A percentile compares a stretch with the other conserved stretches of the same genome.
These are phyloP conservation scores for Xylariaceae sp. DNA, from an alignment of 2,329 filamentous ascomycete species.

Conservation along the genomic window DNA sequence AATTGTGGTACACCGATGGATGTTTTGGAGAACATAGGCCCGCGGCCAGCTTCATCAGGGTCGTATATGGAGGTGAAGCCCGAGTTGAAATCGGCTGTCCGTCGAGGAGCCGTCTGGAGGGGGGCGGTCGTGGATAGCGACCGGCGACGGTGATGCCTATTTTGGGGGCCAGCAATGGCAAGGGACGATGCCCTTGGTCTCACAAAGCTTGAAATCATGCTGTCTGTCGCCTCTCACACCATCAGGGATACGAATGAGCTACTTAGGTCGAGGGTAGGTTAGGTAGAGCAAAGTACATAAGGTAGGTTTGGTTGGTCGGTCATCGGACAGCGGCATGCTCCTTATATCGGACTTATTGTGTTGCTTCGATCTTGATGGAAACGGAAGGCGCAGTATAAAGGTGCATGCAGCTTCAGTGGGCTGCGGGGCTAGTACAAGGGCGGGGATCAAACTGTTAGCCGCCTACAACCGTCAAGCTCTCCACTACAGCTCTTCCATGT, in stretches of 20 bases:
- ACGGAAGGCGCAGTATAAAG: slow-evolving; percentile 1
- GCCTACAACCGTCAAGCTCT: slow-evolving; percentile 2
- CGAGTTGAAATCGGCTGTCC: slow-evolving; percentile 50
- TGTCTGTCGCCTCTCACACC: slow-evolving; percentile 12
- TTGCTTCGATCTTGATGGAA: slow-evolving; percentile 3
- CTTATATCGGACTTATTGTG: too few relatives aligned
- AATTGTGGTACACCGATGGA: slow-evolving; percentile 59
- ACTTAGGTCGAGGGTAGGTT: slow-evolving; percentile 1
- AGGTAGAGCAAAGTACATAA: too few relatives aligned
- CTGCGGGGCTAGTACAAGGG: slow-evolving; percentile 13
- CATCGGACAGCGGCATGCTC: too few relatives aligned
- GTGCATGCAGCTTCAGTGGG: slow-evolving; percentile 9
- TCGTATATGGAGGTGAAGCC: slow-evolving; percentile 60
- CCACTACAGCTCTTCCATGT: not conserved
- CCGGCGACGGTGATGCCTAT: slow-evolving; percentile 18
- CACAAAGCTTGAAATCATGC: slow-evolving; percentile 22
- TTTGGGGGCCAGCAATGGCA: slow-evolving; percentile 10
- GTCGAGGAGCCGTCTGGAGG: slow-evolving; percentile 32
- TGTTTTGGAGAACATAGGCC: slow-evolving; percentile 55
- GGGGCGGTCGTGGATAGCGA: slow-evolving; percentile 29
- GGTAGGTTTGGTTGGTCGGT: too few relatives aligned
- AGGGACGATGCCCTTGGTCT: slow-evolving; percentile 20
- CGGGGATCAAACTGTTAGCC: slow-evolving; percentile 14
- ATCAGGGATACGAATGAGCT: slow-evolving; percentile 8
- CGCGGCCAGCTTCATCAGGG: slow-evolving; percentile 50